Evolutionary conservation across 73 alveolate species (phyloP).

Genomic region (Tetrahymena thermophila): DNA sequence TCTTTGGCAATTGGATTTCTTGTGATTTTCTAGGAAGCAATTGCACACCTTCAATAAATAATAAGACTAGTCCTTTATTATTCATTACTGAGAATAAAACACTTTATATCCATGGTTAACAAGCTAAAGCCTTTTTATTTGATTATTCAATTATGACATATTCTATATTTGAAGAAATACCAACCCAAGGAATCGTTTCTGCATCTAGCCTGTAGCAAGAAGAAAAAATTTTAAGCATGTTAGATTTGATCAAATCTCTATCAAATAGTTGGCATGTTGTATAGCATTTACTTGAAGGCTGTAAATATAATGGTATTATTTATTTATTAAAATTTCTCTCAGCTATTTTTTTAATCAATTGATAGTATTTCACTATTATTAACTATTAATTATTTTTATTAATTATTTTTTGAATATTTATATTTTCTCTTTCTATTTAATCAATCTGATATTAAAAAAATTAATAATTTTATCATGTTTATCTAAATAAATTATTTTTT

Average conservation of each 20-base stretch:
- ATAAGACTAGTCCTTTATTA: neutral
- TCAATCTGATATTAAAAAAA: too few species aligned
- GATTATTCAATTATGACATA: neutral
- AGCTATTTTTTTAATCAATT: too few species aligned
- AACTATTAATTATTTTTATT: too few species aligned
- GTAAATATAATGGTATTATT: neutral
- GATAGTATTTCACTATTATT: too few species aligned
- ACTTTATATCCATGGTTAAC: neutral
- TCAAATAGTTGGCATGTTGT: neutral
- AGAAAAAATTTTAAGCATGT: neutral
- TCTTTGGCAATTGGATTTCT: neutral
- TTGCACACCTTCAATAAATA: neutral
- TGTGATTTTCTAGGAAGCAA: neutral
- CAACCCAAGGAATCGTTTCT: neutral
- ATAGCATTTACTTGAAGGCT: neutral
- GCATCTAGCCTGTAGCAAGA: neutral
- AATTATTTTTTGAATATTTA: too few species aligned
- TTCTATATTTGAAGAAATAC: neutral
- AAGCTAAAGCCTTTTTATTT: neutral
- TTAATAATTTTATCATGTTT: too few species aligned
- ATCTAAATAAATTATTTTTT: too few species aligned
- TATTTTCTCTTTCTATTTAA: too few species aligned
- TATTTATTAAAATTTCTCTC: neutral
- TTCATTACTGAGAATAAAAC: neutral
- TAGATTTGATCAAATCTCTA: neutral